A percentile compares a stretch with the other conserved stretches of the same genome.
These are phyloP conservation scores for Gynandropsis gynandra DNA, from an alignment of 345 rosid species.

Conservation along the genomic window DNA sequence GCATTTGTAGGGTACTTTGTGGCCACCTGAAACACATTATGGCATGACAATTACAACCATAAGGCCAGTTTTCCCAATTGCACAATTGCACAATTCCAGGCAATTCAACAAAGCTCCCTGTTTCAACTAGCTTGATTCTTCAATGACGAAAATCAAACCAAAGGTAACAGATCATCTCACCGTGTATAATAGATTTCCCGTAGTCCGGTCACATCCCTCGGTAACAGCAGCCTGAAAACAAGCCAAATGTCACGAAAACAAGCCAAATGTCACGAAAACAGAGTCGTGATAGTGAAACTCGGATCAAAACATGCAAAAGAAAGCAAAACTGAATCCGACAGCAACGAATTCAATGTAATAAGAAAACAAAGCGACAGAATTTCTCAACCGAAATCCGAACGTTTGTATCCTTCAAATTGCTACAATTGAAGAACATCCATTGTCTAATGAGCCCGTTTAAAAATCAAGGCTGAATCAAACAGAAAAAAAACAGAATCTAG, in stretches of 20 bases:
- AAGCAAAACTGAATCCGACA: background rate
- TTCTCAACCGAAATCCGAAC: background rate
- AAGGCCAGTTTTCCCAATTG: background rate
- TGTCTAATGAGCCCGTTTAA: background rate
- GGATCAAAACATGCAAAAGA: constrained; percentile 7
- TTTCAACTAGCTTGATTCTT: background rate
- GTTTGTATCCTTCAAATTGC: background rate
- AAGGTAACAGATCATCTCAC: constrained; percentile 29
- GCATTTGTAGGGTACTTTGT: constrained; percentile 74
- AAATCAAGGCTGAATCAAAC: background rate
- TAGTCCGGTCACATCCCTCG: constrained; percentile 71
- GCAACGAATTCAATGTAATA: constrained; percentile 6
- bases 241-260: constrained; percentile 6
- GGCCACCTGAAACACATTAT: constrained; percentile 52
- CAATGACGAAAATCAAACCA: background rate
- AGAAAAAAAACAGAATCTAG: background rate
- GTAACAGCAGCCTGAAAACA: constrained; percentile 64
- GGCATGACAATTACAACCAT: background rate
- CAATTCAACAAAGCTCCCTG: background rate
- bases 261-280: constrained; percentile 6
- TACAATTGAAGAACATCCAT: background rate
- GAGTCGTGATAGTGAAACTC: background rate
- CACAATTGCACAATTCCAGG: background rate
- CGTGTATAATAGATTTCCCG: constrained; percentile 81
- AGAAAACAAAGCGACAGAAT: background rate